These are phyloP conservation scores for Sporothrix mexicana DNA, from an alignment of 2,329 filamentous ascomycete species.

Conservation along the genomic window DNA sequence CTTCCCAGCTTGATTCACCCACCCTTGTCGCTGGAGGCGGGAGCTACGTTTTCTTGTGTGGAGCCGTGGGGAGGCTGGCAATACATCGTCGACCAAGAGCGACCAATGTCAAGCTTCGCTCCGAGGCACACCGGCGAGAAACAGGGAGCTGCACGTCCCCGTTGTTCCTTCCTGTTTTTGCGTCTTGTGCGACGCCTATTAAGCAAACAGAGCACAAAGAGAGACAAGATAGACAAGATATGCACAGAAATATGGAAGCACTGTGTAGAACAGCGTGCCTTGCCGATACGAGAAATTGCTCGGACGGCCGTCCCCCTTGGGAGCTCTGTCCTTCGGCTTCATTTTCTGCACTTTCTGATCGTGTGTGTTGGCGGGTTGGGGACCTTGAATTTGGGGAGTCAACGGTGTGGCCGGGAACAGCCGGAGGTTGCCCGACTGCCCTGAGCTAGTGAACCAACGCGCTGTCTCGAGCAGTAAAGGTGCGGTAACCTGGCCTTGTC, in stretches of 20 bases:
- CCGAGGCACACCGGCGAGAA: slow-evolving; percentile 6
- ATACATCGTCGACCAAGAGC: slow-evolving; percentile 8
- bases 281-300: slow-evolving; percentile 24
- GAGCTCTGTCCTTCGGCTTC: not conserved
- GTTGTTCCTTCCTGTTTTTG: not conserved
- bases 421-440: slow-evolving; percentile 21
- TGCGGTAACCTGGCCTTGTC: no score
- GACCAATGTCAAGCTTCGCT: slow-evolving; percentile 2
- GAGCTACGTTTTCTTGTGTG: slow-evolving; percentile 34
- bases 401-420: slow-evolving; percentile 28
- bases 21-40: slow-evolving; percentile 31
- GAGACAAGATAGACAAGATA: no score
- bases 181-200: not conserved
- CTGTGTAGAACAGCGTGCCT: not conserved
- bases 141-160: not conserved
- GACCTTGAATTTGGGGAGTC: not conserved
- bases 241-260: not conserved
- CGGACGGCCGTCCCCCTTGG: not conserved
- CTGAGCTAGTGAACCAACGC: slow-evolving; percentile 1
- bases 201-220: slow-evolving; percentile 8
- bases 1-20: slow-evolving; percentile 31
- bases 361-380: not conserved
- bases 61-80: slow-evolving; percentile 33
- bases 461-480: not conserved
- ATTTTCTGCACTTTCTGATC: not conserved